Evolutionary conservation across 257 asterid species (phyloP), one percentile per base, ranked within the genome.

Genomic region (Buddleja alternifolia): DNA sequence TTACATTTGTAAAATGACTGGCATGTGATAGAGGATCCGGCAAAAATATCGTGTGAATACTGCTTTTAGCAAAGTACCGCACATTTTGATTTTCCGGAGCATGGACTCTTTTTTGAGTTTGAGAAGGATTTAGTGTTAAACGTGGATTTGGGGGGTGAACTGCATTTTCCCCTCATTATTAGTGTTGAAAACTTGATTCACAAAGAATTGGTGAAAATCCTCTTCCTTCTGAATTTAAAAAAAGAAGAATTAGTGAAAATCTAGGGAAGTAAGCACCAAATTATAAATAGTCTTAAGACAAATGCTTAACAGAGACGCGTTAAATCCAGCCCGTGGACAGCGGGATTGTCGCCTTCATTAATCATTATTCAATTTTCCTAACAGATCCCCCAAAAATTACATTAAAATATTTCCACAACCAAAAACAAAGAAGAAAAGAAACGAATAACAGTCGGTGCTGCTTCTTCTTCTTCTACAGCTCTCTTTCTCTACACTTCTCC

Each of bases 251-350:
- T 15, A 7, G 4, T 7, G 1, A 8, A 51, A 47, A 50, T 50
- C 29, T 10, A 20, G 20, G 37, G 57, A 10, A 54, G 32, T 15
- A 10, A 67, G 23, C 9, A 41, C 8, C 34, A n/a, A 39, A 40
- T 12, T 53, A 21, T 54, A 53, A 62, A 21, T 42, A 32, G 42
- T 24, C 4, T 14, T 63, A 60, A 61, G 75, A 69, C 2, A 29
- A 29, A 29, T 65, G 67, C 77, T 60, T 75, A 61, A 6, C 67
- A 71, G 2, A 72, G 59, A 69, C 87, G 86, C 85, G 85, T 79
- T 51, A 66, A 79, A 67, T 78, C 85, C 89, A 81, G 84, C 84
- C 73, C 81, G 65, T 24, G 11, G 61, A 67, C 89, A 78, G 82
- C 81, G 77, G 52, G 64, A 63, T 63, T 71, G 80, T 61, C 61